Evolutionary conservation across 1,284 basidiomycete species (phyloP).

Genomic region (Kwoniella shivajii): DNA sequence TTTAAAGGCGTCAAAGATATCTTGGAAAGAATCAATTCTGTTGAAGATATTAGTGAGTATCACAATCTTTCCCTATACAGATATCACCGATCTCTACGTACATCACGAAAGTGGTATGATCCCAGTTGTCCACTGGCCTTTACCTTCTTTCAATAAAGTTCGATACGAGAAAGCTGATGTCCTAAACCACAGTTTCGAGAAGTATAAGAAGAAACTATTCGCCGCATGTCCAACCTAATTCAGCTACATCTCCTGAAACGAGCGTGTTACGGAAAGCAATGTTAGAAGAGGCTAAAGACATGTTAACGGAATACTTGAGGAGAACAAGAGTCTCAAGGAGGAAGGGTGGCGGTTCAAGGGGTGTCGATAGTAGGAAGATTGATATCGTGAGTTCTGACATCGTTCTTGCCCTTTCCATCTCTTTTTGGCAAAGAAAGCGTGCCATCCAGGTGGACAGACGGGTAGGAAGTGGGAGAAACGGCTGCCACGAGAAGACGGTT

Average conservation of each 20-base stretch:
- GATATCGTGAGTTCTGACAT: conserved; percentile 42
- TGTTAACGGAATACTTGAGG: conserved; percentile 53
- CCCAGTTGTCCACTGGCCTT: too few species aligned
- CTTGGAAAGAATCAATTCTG: conserved; percentile 35
- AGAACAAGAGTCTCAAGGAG: conserved; percentile 50
- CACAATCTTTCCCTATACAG: background rate
- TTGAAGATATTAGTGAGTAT: conserved; percentile 55
- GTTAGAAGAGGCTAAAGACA: conserved; percentile 44
- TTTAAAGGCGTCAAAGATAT: conserved; percentile 47
- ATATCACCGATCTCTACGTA: too few species aligned
- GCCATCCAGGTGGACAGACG: too few species aligned
- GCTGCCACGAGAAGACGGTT: too few species aligned
- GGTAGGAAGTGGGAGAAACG: too few species aligned
- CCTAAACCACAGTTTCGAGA: conserved; percentile 36
- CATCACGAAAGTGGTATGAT: too few species aligned
- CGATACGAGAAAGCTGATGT: conserved; percentile 16
- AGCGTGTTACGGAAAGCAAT: conserved; percentile 41
- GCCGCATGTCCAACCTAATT: conserved; percentile 50
- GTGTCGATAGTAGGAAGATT: conserved; percentile 49
- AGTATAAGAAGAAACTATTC: conserved; percentile 52
- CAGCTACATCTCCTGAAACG: conserved; percentile 42
- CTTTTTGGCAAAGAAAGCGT: too few species aligned
- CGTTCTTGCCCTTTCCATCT: too few species aligned
- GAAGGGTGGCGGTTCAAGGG: conserved; percentile 44
- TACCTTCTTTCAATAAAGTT: too few species aligned